Evolutionary conservation across 176 grass and related monocot species (phyloP).

Genomic region (Olyra latifolia): DNA sequence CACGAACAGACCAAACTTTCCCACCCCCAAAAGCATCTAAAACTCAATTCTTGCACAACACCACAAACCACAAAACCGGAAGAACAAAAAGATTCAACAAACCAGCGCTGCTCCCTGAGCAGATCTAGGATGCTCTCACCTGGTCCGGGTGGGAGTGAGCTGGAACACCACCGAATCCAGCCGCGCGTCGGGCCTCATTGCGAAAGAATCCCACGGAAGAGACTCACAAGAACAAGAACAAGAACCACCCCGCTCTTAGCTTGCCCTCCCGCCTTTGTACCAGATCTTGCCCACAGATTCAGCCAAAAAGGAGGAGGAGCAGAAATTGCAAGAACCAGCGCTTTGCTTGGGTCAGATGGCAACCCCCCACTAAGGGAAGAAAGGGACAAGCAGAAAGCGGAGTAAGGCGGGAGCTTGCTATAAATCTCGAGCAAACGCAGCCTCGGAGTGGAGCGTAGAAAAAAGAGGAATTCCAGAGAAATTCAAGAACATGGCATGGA

Average conservation of each 20-base stretch:
- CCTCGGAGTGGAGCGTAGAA: background rate
- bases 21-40: background rate
- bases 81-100: background rate
- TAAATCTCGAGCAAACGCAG: slow-evolving; percentile 39
- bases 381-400: slow-evolving; percentile 37
- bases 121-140: slow-evolving; percentile 58
- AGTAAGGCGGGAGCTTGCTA: slow-evolving; percentile 18
- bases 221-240: no score
- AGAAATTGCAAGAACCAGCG: slow-evolving; percentile 37
- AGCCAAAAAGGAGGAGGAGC: background rate
- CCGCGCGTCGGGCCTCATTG: slow-evolving; percentile 73
- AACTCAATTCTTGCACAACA: slow-evolving; percentile 6
- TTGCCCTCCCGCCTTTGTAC: background rate
- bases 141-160: slow-evolving; percentile 93
- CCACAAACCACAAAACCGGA: slow-evolving; percentile 1
- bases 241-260: background rate
- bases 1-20: slow-evolving; percentile 7
- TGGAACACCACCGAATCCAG: slow-evolving; percentile 88
- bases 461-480: slow-evolving; percentile 30
- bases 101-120: background rate
- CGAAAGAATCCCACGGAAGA: slow-evolving; percentile 24
- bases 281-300: slow-evolving; percentile 44
- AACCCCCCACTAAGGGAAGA: slow-evolving; percentile 35
- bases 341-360: slow-evolving; percentile 47
- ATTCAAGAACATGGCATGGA: slow-evolving; percentile 39